Evolutionary conservation across 345 rosid species (phyloP).

Genomic region (Sapria himalayana): DNA sequence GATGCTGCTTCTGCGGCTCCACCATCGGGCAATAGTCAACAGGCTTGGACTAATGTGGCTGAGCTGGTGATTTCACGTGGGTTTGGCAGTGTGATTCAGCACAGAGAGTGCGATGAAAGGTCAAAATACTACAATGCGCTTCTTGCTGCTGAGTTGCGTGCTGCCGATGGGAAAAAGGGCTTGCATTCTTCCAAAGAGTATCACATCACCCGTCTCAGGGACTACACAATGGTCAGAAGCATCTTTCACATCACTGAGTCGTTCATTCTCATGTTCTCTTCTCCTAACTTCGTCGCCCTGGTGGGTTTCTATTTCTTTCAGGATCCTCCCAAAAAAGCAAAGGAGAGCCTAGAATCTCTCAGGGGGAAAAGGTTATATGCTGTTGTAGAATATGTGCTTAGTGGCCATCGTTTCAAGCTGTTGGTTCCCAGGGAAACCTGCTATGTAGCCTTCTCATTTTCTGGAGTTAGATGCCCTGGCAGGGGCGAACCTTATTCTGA

Average conservation of each 20-base stretch:
- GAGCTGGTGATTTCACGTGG: conserved; percentile 75
- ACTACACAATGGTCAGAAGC: conserved; percentile 42
- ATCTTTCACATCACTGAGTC: neutral
- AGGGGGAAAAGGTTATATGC: conserved; percentile 65
- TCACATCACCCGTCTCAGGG: conserved; percentile 59
- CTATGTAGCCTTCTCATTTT: conserved; percentile 87
- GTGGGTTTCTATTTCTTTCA: conserved; percentile 18
- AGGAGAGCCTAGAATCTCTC: conserved; percentile 73
- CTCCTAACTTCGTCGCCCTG: too few species aligned
- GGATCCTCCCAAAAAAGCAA: conserved; percentile 74
- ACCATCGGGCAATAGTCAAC: conserved; percentile 20
- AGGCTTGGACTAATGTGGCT: conserved; percentile 50
- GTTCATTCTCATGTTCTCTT: neutral
- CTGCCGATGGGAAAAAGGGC: conserved; percentile 53
- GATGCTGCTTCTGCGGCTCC: conserved; percentile 30
- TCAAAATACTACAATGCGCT: conserved; percentile 82
- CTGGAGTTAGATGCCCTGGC: conserved; percentile 97
- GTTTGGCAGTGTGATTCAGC: conserved; percentile 53
- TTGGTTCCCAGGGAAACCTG: conserved; percentile 86
- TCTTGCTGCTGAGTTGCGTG: conserved; percentile 86
- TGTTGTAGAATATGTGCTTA: conserved; percentile 80
- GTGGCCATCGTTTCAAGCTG: conserved; percentile 95
- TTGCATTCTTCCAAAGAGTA: conserved; percentile 65
- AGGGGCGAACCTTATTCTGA: conserved; percentile 80
- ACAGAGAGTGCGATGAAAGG: conserved; percentile 93